These are phyloP conservation scores for Acanthamoeba rhysodes DNA, from an alignment of 208 protist genomes.

Conservation along the genomic window DNA sequence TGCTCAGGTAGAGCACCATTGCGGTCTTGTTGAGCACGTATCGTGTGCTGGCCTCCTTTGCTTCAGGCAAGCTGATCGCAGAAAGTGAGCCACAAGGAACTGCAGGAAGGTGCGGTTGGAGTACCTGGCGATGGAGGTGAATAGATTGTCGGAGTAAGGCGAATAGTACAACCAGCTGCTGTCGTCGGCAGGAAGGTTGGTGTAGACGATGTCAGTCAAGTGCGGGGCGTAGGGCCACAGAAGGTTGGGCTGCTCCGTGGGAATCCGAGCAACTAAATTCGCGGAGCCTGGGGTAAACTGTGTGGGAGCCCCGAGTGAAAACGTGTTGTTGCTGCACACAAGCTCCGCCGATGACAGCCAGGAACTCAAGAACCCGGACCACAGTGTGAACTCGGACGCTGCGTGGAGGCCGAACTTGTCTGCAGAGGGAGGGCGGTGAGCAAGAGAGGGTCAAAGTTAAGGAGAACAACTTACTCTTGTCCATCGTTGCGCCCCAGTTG, in stretches of 20 bases:
- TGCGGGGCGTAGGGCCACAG: not conserved
- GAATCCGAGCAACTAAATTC: not conserved
- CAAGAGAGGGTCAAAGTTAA: no score
- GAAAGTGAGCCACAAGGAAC: no score
- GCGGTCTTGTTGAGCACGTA: not conserved
- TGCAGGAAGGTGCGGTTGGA: not conserved
- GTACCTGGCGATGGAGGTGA: not conserved
- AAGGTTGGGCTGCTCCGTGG: not conserved
- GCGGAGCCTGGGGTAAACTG: no score
- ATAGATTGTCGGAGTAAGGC: not conserved
- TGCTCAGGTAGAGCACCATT: not conserved
- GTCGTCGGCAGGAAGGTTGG: not conserved
- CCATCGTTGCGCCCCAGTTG: not conserved
- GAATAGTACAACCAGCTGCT: not conserved
- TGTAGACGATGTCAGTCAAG: not conserved
- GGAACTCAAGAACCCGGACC: not conserved
- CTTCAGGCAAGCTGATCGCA: not conserved
- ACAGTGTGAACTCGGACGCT: not conserved
- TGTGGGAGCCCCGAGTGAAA: no score
- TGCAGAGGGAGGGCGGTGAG: no score
- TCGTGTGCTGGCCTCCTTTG: not conserved
- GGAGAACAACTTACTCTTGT: not conserved
- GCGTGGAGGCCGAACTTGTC: no score
- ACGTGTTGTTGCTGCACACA: not conserved
- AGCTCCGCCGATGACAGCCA: not conserved